Evolutionary conservation across 768 basidiomycete genomes (phyloP), one percentile per base, ranked within the genome.

Genomic region (Agaricus subrufescens): DNA sequence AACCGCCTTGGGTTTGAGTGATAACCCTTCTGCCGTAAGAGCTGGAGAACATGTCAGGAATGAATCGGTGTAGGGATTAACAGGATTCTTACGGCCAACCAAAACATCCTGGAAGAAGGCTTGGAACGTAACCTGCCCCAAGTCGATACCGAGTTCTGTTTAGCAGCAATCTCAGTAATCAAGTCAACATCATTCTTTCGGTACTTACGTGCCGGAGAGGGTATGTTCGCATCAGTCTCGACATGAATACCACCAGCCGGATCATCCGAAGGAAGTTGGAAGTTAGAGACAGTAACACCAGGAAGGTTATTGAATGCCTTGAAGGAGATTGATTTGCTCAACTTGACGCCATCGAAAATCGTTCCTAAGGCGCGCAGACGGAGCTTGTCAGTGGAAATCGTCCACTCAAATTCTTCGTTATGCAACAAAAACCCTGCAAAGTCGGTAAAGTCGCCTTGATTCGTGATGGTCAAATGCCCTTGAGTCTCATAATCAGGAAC

Each of bases 291-390:
- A 5, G 80, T 83, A 43, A 88, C 83, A 5, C 86, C 86, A 7
- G 85, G 84, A 6, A 90, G 71, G 30, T 78, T 78, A 57, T 89
- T 84, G 67, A 89, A 89, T 4, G 86, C 88, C 62, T 82, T 84
- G 72, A 89, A 78, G 3, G 80, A 69, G 39, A 89, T 64, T 1
- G 75, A 71, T 68, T 89, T 89, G 46, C 73, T 77, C 37, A 90
- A 73, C 0, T 75, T 71, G 29, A 89, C 79, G 55, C 79, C 77
- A 58, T 87, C 83, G 60, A 89, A 89, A 59, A 83, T 79, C 10
- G 84, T 86, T 14, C 84, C 84, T 1, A 89, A 76, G 4, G 88
- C 86, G 2, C 74, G 78, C 14, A 90, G 67, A 30, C 83, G 80
- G 47, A 89, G 79, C 42, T 73, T 79, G n/a, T 75, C 58, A 0